These are phyloP conservation scores for Canna indica DNA, from an alignment of 176 grass and related monocot species.

Conservation along the genomic window DNA sequence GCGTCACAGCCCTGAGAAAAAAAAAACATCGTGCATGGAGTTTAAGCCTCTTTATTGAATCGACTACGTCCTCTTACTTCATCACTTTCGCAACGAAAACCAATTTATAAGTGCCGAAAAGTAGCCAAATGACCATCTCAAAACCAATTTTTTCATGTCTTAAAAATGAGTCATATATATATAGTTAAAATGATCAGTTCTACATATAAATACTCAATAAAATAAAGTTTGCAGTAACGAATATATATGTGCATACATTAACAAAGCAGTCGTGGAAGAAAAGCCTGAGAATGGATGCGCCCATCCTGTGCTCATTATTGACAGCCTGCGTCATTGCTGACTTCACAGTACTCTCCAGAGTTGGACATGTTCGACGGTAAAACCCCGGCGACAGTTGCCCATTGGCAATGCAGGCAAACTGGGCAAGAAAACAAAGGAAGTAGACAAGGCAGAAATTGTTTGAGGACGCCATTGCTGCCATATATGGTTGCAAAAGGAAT, in stretches of 20 bases:
- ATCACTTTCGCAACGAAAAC: too few relatives aligned
- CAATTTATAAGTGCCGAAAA: too few relatives aligned
- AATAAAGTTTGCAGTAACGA: too few relatives aligned
- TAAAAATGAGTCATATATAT: too few relatives aligned
- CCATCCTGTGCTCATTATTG: not conserved
- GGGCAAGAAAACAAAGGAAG: not conserved
- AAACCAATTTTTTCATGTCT: too few relatives aligned
- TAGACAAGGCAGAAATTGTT: too few relatives aligned
- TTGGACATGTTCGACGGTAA: not conserved
- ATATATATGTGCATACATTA: not conserved
- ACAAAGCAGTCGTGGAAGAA: conserved; percentile 17
- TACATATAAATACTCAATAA: too few relatives aligned
- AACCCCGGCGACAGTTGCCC: not conserved
- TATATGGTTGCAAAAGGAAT: too few relatives aligned
- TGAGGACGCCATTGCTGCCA: too few relatives aligned
- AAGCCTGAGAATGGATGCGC: not conserved
- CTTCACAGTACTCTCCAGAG: not conserved
- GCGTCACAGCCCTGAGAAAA: conserved; percentile 56
- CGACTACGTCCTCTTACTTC: too few relatives aligned
- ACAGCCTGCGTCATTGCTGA: not conserved
- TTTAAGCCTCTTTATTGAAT: not conserved
- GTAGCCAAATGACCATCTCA: too few relatives aligned
- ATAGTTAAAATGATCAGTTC: too few relatives aligned
- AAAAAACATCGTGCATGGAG: not conserved
- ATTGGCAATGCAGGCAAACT: not conserved